Evolutionary conservation across 768 basidiomycete species (phyloP).

Genomic region (Russula sp.): DNA sequence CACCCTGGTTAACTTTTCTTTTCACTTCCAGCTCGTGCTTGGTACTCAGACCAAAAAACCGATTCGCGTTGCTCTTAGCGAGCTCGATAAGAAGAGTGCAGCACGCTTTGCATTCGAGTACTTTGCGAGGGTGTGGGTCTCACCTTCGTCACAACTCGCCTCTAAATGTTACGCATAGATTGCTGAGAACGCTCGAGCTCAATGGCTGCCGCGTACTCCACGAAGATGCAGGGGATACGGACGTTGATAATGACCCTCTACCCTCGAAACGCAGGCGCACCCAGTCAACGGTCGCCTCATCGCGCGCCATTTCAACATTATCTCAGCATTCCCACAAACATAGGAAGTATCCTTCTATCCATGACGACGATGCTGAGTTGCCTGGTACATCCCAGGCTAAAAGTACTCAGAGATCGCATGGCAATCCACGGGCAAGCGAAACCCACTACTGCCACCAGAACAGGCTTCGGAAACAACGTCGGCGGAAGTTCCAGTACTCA

Average conservation of each 20-base stretch:
- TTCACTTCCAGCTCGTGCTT: constrained; percentile 13
- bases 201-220: constrained; percentile 11
- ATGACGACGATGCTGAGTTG: not conserved
- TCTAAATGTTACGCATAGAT: not conserved
- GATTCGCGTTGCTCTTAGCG: constrained; percentile 11
- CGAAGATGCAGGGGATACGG: not conserved
- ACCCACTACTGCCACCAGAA: no score
- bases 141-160: no score
- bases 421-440: no score
- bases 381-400: not conserved
- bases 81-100: constrained; percentile 9
- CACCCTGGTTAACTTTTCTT: not conserved
- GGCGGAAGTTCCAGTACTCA: no score
- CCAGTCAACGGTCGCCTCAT: not conserved
- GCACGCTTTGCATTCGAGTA: constrained; percentile 18
- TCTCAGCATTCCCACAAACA: not conserved
- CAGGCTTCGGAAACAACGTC: no score
- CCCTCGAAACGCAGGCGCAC: constrained; percentile 14
- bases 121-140: constrained; percentile 14
- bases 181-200: constrained; percentile 13
- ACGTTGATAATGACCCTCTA: not conserved
- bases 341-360: not conserved
- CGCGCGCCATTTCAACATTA: not conserved
- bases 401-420: not conserved
- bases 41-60: constrained; percentile 22